phyloP scores from a whole-genome alignment of 1,284 basidiomycete species.

The Tylopilus sp. region DNA sequence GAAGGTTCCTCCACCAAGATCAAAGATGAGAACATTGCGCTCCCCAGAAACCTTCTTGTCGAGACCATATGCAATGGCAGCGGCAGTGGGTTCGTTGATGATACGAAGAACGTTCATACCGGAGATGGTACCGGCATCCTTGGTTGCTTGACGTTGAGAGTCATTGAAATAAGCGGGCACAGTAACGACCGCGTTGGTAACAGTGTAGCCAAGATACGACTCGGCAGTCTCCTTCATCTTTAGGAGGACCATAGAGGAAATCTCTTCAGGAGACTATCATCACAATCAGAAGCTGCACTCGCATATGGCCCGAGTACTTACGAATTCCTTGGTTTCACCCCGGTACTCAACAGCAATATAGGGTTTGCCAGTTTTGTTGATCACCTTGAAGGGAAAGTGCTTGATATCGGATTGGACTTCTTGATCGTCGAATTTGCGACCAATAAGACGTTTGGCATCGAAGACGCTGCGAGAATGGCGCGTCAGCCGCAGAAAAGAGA shows the following conservation, averaged over 20 bases:
- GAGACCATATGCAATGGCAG: constrained; percentile 93
- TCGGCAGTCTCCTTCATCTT: constrained; percentile 99
- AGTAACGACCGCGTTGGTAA: constrained; percentile 90
- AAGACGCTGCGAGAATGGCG: constrained; percentile 58
- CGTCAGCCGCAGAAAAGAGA: constrained; percentile 8
- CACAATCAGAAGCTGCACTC: constrained; percentile 14
- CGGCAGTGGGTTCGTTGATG: constrained; percentile 95
- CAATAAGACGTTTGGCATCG: constrained; percentile 89
- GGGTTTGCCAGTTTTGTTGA: constrained; percentile 84
- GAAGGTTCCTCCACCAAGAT: constrained; percentile 98
- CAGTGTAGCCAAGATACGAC: constrained; percentile 85
- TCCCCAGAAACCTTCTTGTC: constrained; percentile 86
- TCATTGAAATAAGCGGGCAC: constrained; percentile 99
- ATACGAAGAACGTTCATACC: constrained; percentile 94
- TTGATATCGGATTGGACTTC: constrained; percentile 96
- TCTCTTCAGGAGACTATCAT: constrained; percentile 86
- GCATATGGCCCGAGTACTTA: constrained; percentile 43
- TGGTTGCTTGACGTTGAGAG: constrained; percentile 94
- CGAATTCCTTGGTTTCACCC: constrained; percentile 91
- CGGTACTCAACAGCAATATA: constrained; percentile 88
- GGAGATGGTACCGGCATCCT: constrained; percentile 89
- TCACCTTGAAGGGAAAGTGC: constrained; percentile 92
- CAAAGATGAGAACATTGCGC: constrained; percentile 95
- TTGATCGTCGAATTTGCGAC: constrained; percentile 78
- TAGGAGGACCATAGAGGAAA: constrained; percentile 94